A percentile compares a stretch with the other conserved stretches of the same genome.
phyloP scores from a whole-genome alignment of 2,329 filamentous ascomycete genomes.

The Ascochyta rabiei region DNA sequence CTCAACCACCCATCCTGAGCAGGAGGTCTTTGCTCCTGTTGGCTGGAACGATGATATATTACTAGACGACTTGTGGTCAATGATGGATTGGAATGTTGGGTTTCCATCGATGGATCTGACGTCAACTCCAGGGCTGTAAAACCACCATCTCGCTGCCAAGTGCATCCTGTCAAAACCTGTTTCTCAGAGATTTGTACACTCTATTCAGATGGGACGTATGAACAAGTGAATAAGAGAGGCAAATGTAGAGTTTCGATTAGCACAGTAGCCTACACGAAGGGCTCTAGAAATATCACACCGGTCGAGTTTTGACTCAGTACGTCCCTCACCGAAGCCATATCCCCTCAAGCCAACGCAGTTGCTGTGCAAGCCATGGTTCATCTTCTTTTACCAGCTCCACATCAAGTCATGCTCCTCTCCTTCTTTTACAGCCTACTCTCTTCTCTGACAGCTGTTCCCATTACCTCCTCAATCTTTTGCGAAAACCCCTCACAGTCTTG shows the following conservation, averaged over 20 bases:
- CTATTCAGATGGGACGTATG: too few species aligned
- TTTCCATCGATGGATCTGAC: conserved; percentile 7
- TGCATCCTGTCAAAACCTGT: too few species aligned
- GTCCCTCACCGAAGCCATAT: background rate
- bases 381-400: conserved; percentile 7
- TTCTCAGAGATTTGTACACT: too few species aligned
- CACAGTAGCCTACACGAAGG: too few species aligned
- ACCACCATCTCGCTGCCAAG: background rate
- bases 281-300: too few species aligned
- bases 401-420: conserved; percentile 20
- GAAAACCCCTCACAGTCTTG: conserved; percentile 18
- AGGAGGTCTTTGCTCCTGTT: background rate
- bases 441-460: background rate
- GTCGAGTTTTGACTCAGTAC: background rate
- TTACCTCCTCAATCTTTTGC: conserved; percentile 3
- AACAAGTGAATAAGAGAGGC: too few species aligned
- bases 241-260: too few species aligned
- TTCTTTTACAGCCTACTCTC: background rate
- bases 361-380: conserved; percentile 17
- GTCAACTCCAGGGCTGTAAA: background rate
- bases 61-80: conserved; percentile 13
- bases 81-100: conserved; percentile 16
- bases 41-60: background rate
- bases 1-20: background rate
- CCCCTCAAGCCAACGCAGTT: conserved; percentile 5